phyloP scores from a whole-genome alignment of 768 basidiomycete species.

The Pleurotus cornucopiae region DNA sequence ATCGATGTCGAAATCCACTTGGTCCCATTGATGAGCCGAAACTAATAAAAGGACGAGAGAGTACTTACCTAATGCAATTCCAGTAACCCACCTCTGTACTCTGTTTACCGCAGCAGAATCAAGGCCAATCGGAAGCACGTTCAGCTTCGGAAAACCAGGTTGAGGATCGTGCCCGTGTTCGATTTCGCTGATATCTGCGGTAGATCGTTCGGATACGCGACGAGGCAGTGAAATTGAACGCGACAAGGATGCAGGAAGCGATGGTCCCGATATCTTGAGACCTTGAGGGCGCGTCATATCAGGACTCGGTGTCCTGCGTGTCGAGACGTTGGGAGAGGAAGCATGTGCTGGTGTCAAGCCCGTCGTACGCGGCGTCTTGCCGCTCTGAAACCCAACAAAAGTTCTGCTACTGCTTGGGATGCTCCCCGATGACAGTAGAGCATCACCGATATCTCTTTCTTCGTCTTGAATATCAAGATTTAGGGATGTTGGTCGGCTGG shows the following conservation, averaged over 20 bases:
- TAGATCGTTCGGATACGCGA: background rate
- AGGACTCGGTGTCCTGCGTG: background rate
- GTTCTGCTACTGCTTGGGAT: background rate
- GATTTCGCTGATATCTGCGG: background rate
- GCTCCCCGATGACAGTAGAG: background rate
- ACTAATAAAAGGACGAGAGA: background rate
- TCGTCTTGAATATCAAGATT: background rate
- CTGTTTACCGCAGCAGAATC: conserved; percentile 3
- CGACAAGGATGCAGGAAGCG: background rate
- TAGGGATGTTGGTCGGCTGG: background rate
- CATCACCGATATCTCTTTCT: conserved; percentile 2
- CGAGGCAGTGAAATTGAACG: conserved; percentile 1
- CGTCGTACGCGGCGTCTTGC: background rate
- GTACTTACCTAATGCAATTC: conserved; percentile 10
- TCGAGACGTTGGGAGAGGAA: background rate
- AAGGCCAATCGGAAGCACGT: background rate
- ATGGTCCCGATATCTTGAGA: background rate
- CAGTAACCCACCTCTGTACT: conserved; percentile 12
- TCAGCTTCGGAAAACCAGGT: background rate
- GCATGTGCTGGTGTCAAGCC: background rate
- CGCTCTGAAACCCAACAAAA: background rate
- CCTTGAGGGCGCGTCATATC: background rate
- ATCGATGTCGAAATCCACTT: conserved; percentile 88
- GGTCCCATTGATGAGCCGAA: background rate
- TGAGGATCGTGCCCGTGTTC: background rate